Evolutionary conservation across 306 rosid genomes (phyloP), one percentile per base, ranked within the genome.

Genomic region (Cyamopsis tetragonoloba): DNA sequence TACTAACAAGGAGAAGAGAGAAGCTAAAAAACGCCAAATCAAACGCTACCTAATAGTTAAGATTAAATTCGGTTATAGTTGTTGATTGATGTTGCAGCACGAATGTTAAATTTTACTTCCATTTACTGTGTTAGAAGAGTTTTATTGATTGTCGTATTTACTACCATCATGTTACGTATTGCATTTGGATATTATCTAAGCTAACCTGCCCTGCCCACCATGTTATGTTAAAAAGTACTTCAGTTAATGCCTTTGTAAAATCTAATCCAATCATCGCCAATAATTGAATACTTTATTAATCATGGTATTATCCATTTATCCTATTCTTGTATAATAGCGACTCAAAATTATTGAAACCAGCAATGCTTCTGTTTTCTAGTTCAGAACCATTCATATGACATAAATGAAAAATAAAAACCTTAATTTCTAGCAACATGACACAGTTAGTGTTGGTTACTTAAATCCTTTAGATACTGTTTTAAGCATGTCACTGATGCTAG

Each of bases 71-170:
- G 10, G 56, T 23, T 43, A 32, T 37, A 51, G 43, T 50, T 22
- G 63, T 43, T 35, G 18, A 51, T 60, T 49, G 62, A 73, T 66
- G 76, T 54, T 43, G 32, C 59, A n/a, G 28, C 23, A n/a, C 12
- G 22, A 22, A 23, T 42, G 48, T 11, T 9, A 34, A 62, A 35
- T 62, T 54, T 62, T 5, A 44, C 53, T 62, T 56, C 61, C 66
- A 62, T 8, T 32, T 14, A 34, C 47, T 7, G 9, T 35, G 57
- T 26, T 13, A 47, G 9, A 58, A 10, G 67, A 49, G 15, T 67
- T 75, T 63, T 48, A 68, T 20, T 39, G 41, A 48, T 44, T 67
- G 7, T 35, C 14, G 13, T 7, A 30, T 35, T 46, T 24, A 66
- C 37, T 35, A 17, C 43, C 32, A 42, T 64, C 42, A 41, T 64